Evolutionary conservation across 2,329 filamentous ascomycete species (phyloP).

Genomic region (Trichoderma asperellum): DNA sequence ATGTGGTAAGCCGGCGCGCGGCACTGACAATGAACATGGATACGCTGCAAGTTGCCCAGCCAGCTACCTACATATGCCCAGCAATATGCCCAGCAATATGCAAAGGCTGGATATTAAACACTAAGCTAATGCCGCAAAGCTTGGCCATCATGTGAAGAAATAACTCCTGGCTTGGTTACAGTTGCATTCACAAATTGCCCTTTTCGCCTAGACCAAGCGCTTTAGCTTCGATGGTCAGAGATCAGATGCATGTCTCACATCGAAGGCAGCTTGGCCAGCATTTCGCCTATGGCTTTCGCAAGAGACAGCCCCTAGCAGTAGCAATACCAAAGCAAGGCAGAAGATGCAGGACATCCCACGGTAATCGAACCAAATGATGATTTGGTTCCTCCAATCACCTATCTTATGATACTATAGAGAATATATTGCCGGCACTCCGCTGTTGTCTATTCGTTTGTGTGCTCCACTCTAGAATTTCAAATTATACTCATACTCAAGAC

Average conservation of each 20-base stretch:
- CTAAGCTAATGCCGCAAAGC: neutral
- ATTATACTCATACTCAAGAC: neutral
- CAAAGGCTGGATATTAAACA: neutral
- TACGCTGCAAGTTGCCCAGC: neutral
- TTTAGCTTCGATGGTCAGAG: neutral
- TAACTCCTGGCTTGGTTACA: neutral
- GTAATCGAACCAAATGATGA: neutral
- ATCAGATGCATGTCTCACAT: neutral
- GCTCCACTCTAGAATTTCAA: too few relatives aligned
- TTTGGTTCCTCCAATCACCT: neutral
- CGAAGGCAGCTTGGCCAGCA: neutral
- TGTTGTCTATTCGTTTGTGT: too few relatives aligned
- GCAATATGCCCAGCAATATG: neutral
- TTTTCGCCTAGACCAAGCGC: neutral
- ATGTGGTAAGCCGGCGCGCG: neutral
- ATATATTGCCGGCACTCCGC: neutral
- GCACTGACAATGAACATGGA: neutral
- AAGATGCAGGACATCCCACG: neutral
- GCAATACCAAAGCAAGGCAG: neutral
- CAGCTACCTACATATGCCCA: neutral
- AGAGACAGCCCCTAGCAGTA: neutral
- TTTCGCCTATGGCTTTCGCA: neutral
- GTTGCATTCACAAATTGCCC: neutral
- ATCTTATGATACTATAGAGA: neutral
- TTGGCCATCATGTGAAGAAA: neutral